Evolutionary conservation across 2,329 filamentous ascomycete species (phyloP).

Genomic region (Venturiaceae sp.): DNA sequence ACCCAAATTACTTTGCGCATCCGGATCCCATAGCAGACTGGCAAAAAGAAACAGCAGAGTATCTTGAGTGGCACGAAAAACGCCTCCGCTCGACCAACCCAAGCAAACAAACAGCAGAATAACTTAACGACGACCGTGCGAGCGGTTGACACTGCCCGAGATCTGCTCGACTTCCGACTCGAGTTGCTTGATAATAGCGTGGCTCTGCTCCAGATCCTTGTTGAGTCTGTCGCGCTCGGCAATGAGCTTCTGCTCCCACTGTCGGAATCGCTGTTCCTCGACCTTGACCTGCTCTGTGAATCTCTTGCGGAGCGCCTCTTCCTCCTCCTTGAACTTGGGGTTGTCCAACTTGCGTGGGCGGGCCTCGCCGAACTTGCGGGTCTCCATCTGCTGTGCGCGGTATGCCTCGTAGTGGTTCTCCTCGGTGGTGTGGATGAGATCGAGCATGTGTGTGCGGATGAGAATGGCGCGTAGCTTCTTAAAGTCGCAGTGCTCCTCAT

Average conservation of each 20-base stretch:
- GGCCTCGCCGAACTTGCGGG: conserved; percentile 96
- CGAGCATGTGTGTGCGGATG: conserved; percentile 98
- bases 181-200: conserved; percentile 80
- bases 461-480: conserved; percentile 99
- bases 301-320: conserved; percentile 94
- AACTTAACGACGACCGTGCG: conserved; percentile 77
- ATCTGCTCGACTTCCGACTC: conserved; percentile 89
- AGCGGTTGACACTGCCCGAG: conserved; percentile 82
- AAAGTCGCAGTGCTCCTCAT: conserved; percentile 99
- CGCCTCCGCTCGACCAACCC: background rate
- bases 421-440: conserved; percentile 98
- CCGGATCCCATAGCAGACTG: background rate
- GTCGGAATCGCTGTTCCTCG: conserved; percentile 96
- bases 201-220: conserved; percentile 98
- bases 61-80: background rate
- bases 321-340: conserved; percentile 99
- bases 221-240: conserved; percentile 97
- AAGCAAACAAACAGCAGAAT: background rate
- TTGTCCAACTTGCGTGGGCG: conserved; percentile 97
- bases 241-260: conserved; percentile 99
- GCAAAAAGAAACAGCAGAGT: background rate
- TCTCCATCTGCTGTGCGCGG: conserved; percentile 99
- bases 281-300: conserved; percentile 99
- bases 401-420: conserved; percentile 99
- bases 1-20: background rate